These are phyloP conservation scores for Aspergillus calidoustus DNA, from an alignment of 2,329 filamentous ascomycete genomes.

Conservation along the genomic window DNA sequence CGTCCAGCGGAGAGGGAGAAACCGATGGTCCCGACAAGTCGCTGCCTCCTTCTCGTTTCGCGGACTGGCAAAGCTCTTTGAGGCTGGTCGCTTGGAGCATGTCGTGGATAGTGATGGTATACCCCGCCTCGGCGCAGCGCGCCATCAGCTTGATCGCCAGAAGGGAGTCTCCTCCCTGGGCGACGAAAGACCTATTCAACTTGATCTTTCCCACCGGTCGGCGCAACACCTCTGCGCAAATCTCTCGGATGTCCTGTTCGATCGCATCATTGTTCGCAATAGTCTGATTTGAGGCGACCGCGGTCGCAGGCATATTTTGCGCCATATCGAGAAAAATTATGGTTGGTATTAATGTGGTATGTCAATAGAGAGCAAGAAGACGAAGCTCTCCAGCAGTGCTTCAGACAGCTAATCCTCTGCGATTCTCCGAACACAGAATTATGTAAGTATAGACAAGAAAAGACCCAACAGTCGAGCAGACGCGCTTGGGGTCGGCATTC, in stretches of 20 bases:
- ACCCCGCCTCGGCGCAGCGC: constrained; percentile 17
- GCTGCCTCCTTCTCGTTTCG: neutral
- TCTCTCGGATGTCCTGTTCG: constrained; percentile 12
- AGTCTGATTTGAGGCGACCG: neutral
- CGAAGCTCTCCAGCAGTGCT: neutral
- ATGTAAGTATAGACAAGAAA: constrained; percentile 7
- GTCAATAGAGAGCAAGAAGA: neutral
- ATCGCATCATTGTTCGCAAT: constrained; percentile 8
- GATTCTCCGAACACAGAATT: neutral
- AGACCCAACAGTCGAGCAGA: neutral
- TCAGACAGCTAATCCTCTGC: neutral
- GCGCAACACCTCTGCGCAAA: constrained; percentile 16
- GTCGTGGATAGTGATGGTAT: constrained; percentile 14
- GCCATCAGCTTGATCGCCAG: constrained; percentile 15
- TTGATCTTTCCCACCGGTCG: constrained; percentile 15
- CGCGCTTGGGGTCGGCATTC: neutral
- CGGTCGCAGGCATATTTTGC: neutral
- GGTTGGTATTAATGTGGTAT: constrained; percentile 1
- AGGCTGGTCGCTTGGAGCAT: constrained; percentile 14
- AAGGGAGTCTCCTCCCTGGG: constrained; percentile 16
- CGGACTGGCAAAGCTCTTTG: constrained; percentile 6
- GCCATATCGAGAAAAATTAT: neutral
- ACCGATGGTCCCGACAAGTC: neutral
- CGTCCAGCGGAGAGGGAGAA: neutral
- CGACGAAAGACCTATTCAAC: constrained; percentile 13